Conservation (phyloP, 148 eudicot genomes). For the Nepenthes mirabilis region DNA sequence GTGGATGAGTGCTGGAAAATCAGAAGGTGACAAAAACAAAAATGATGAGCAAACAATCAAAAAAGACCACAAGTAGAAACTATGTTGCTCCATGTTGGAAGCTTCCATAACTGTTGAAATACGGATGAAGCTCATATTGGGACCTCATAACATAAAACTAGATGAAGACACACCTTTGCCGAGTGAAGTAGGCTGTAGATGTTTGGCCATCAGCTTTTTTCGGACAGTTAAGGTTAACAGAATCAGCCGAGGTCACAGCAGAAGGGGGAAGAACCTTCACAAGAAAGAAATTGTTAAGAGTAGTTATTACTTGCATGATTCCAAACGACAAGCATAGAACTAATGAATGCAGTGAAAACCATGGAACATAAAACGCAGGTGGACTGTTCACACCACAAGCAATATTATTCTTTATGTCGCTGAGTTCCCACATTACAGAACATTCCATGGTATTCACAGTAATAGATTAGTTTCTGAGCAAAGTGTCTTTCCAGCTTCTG, state of each 20-base stretch:
- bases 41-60: not conserved
- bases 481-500: too few species aligned
- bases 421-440: too few species aligned
- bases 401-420: too few species aligned
- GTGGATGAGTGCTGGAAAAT: slow-evolving; percentile 56
- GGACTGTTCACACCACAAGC: too few species aligned
- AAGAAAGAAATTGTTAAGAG: not conserved
- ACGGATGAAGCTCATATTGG: not conserved
- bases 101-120: not conserved
- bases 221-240: not conserved
- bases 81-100: not conserved
- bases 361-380: too few species aligned
- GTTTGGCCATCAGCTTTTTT: slow-evolving; percentile 22
- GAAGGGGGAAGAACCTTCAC: slow-evolving; percentile 49
- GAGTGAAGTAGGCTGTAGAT: slow-evolving; percentile 12
- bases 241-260: slow-evolving; percentile 28
- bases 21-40: not conserved
- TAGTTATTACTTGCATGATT: not conserved
- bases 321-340: too few species aligned
- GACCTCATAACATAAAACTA: not conserved
- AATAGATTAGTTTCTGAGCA: too few species aligned
- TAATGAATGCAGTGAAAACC: too few species aligned
- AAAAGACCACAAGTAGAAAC: not conserved
- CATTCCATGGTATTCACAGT: too few species aligned
- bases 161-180: slow-evolving; percentile 35